Evolutionary conservation across 1,284 basidiomycete genomes (phyloP), one percentile per base, ranked within the genome.

Genomic region (Athelia sp.): DNA sequence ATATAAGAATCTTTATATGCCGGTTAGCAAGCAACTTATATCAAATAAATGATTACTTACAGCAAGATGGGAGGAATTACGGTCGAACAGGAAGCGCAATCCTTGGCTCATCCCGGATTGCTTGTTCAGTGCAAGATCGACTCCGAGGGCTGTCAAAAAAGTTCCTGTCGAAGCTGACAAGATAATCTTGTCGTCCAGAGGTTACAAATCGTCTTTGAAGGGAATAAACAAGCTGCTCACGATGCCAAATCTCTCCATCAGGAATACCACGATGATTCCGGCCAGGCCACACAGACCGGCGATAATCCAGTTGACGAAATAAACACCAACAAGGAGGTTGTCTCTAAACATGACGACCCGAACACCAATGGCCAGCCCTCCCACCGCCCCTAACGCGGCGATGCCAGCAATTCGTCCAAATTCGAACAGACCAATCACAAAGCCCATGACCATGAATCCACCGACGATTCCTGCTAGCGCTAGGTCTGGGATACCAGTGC

Each of bases 41-140:
- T 14, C 21, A 44, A 31, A 29, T 21, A 23, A 24, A 36, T 36
- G 32, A 6, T 10, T 44, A 34, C 79, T 49, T 55, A 84, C 83
- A 50, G 73, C 66, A 48, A 71, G 61, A 63, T 86, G 83, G 23
- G 73, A 70, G 10, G 67, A 58, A 56, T 86, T 86, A 45, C 78
- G 69, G 58, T 86, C 84, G 53, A 84, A 75, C 13, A 86, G 69
- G 57, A 72, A 78, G 15, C 83, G 74, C 24, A 86, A 68, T 0
- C 83, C 83, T 18, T 73, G 67, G 56, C 82, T 81, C 72, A 84
- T 74, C 3, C 83, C 84, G 4, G 66, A 62, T 58, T 86, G 83
- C 56, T 73, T 68, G 51, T 82, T 73, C 43, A 83, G 50, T 42
- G 74, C 59, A 8, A 85, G 68, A 60, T 86, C 83, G 6, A 79